A percentile compares a stretch with the other conserved stretches of the same genome.
Evolutionary conservation across 78 protist species (phyloP).

Genomic region (Anaeramoeba flamelloides): DNA sequence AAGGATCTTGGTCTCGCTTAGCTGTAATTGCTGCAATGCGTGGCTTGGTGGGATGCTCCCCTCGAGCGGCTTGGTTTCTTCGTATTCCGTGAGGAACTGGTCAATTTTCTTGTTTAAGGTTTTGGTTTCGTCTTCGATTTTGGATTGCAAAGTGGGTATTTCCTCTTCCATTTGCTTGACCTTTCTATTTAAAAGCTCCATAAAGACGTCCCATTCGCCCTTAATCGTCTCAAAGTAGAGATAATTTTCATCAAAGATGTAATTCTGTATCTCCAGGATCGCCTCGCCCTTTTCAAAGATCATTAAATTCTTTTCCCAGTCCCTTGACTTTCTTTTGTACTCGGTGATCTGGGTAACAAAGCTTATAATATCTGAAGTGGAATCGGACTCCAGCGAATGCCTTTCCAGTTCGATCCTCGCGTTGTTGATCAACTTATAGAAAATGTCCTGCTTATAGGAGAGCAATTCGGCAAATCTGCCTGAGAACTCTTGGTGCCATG

Average conservation of each 20-base stretch:
- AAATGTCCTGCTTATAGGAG: slow-evolving; percentile 16
- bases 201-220: slow-evolving; percentile 58
- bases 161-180: not conserved
- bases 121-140: slow-evolving; percentile 28
- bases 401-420: slow-evolving; percentile 51
- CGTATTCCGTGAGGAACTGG: slow-evolving; percentile 15
- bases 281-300: slow-evolving; percentile 37
- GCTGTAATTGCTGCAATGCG: slow-evolving; percentile 23
- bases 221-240: slow-evolving; percentile 44
- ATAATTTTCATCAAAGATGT: slow-evolving; percentile 47
- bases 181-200: slow-evolving; percentile 27
- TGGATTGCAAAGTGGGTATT: slow-evolving; percentile 37
- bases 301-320: slow-evolving; percentile 30
- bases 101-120: slow-evolving; percentile 2
- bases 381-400: slow-evolving; percentile 39
- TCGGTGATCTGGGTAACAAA: slow-evolving; percentile 36
- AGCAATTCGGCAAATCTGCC: slow-evolving; percentile 36
- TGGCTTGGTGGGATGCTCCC: slow-evolving; percentile 34
- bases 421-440: slow-evolving; percentile 10
- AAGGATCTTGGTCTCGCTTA: slow-evolving; percentile 26
- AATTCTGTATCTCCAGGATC: slow-evolving; percentile 37
- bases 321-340: slow-evolving; percentile 17
- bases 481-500: slow-evolving; percentile 61
- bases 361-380: slow-evolving; percentile 54
- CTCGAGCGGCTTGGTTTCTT: slow-evolving; percentile 37